Evolutionary conservation across 2,329 filamentous ascomycete genomes (phyloP).

Genomic region (Metarhizium robertsii): DNA sequence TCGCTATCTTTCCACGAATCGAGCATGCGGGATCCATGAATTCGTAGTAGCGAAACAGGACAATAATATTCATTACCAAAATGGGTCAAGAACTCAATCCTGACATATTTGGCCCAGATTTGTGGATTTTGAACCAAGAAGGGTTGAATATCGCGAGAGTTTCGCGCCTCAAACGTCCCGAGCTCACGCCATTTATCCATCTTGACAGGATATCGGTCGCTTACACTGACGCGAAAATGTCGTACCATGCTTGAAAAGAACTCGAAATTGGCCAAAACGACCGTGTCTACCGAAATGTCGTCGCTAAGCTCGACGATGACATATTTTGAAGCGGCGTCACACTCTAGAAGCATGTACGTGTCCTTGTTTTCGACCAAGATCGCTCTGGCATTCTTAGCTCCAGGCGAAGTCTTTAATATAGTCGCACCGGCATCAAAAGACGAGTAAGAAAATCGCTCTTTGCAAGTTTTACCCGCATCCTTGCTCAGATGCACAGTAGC

Average conservation of each 20-base stretch:
- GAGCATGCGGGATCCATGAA: constrained; percentile 94
- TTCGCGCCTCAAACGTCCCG: constrained; percentile 82
- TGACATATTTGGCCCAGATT: constrained; percentile 90
- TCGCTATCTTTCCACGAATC: constrained; percentile 87
- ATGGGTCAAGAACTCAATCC: constrained; percentile 85
- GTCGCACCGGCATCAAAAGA: constrained; percentile 96
- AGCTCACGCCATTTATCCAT: constrained; percentile 83
- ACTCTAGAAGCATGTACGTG: constrained; percentile 95
- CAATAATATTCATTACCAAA: constrained; percentile 98
- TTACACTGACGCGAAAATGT: constrained; percentile 83
- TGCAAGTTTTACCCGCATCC: constrained; percentile 94
- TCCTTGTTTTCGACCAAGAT: constrained; percentile 96
- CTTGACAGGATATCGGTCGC: constrained; percentile 90
- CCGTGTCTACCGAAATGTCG: constrained; percentile 76
- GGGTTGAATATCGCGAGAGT: constrained; percentile 86
- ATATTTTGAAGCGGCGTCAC: constrained; percentile 79
- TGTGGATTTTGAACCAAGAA: constrained; percentile 91
- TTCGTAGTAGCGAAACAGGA: constrained; percentile 77
- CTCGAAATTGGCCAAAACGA: constrained; percentile 97
- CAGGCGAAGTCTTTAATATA: constrained; percentile 77
- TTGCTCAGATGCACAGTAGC: constrained; percentile 61
- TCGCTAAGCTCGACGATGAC: constrained; percentile 91
- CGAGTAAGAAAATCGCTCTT: constrained; percentile 94
- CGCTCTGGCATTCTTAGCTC: constrained; percentile 79
- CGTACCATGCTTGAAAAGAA: constrained; percentile 98